Conservation (phyloP, 164 flowering plant species). For the Aristolochia fimbriata region DNA sequence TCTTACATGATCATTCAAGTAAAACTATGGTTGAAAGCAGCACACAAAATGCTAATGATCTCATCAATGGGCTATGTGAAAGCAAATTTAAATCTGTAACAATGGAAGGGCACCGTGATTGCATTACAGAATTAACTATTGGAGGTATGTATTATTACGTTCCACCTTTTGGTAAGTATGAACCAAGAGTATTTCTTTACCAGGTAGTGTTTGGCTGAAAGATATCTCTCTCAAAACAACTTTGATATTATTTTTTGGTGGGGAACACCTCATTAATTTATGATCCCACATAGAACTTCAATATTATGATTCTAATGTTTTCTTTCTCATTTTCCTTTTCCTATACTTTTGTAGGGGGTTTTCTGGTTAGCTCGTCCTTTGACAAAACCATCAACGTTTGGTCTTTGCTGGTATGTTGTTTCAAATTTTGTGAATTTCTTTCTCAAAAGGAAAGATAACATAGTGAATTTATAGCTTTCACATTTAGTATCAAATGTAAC, state of each 20-base stretch:
- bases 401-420: constrained; percentile 69
- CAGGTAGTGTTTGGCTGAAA: too few species aligned
- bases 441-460: constrained; percentile 1
- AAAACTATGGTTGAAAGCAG: neutral
- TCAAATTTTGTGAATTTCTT: neutral
- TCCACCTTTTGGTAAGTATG: neutral
- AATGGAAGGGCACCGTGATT: constrained; percentile 67
- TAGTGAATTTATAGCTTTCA: neutral
- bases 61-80: constrained; percentile 26
- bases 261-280: too few species aligned
- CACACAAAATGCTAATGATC: constrained; percentile 19
- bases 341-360: constrained; percentile 50
- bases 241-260: too few species aligned
- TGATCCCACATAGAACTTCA: neutral
- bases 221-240: too few species aligned
- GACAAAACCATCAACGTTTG: constrained; percentile 74
- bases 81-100: constrained; percentile 34
- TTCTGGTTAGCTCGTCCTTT: constrained; percentile 77
- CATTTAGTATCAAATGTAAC: too few species aligned
- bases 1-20: neutral
- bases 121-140: constrained; percentile 68
- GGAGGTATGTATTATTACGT: constrained; percentile 45
- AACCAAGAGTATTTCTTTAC: too few species aligned
- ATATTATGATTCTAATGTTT: neutral
- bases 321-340: neutral